A percentile compares a stretch with the other conserved stretches of the same genome.
Conservation (phyloP, 2,329 filamentous ascomycete species). For the Zymoseptoria pseudotritici region DNA sequence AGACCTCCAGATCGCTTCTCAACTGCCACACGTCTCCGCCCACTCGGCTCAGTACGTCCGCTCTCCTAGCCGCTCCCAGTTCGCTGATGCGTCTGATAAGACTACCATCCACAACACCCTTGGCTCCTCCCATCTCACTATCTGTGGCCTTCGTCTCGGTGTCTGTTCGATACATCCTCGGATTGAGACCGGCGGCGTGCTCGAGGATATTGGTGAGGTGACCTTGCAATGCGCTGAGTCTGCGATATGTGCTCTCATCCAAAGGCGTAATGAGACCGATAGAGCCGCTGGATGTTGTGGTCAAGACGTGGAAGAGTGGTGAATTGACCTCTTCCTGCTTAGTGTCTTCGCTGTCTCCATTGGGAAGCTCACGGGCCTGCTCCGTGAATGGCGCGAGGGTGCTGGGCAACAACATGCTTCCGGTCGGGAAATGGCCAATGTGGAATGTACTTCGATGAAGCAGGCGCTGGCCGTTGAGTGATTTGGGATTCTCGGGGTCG, state of each 20-base stretch:
- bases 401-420: conserved; percentile 67
- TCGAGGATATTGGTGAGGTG: conserved; percentile 72
- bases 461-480: conserved; percentile 77
- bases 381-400: conserved; percentile 43
- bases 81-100: conserved; percentile 69
- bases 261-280: conserved; percentile 71
- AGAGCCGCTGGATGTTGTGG: conserved; percentile 68
- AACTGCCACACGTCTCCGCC: conserved; percentile 62
- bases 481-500: conserved; percentile 93
- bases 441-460: conserved; percentile 85
- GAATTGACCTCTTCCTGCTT: conserved; percentile 6
- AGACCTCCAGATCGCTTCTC: conserved; percentile 59
- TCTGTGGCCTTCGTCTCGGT: conserved; percentile 27
- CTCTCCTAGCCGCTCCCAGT: conserved; percentile 61
- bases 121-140: conserved; percentile 40
- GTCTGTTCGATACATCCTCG: conserved; percentile 62
- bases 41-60: conserved; percentile 66
- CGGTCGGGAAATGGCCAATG: conserved; percentile 69
- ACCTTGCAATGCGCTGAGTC: conserved; percentile 71
- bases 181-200: conserved; percentile 73
- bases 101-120: conserved; percentile 71
- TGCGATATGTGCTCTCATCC: conserved; percentile 72
- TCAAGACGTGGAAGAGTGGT: conserved; percentile 50
- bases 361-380: conserved; percentile 18
- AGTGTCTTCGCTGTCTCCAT: conserved; percentile 24